A percentile compares a stretch with the other conserved stretches of the same genome.
These are phyloP conservation scores for Leucocoprinus sp. DNA, from an alignment of 768 basidiomycete species.

Conservation along the genomic window DNA sequence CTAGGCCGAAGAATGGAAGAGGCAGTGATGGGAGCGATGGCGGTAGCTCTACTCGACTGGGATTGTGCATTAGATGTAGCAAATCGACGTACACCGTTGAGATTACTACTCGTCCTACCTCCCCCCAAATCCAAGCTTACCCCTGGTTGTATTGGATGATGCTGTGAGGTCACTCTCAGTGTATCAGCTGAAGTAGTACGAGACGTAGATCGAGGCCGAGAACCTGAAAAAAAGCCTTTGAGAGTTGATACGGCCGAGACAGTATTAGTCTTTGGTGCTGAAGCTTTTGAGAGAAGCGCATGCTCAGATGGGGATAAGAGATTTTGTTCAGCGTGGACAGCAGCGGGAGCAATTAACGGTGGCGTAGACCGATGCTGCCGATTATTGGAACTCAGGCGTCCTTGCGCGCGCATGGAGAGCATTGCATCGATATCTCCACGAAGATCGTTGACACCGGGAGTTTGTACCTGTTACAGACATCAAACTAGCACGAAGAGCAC, in stretches of 20 bases:
- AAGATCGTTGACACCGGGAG: slow-evolving; percentile 46
- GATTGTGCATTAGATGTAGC: slow-evolving; percentile 25
- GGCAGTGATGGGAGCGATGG: slow-evolving; percentile 7
- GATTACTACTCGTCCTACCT: slow-evolving; percentile 41
- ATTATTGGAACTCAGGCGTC: slow-evolving; percentile 30
- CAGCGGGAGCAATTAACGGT: slow-evolving; percentile 16
- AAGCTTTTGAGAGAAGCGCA: slow-evolving; percentile 34
- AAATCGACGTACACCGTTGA: slow-evolving; percentile 43
- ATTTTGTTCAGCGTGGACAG: slow-evolving; percentile 21
- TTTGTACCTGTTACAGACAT: slow-evolving; percentile 30
- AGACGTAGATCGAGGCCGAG: slow-evolving; percentile 51
- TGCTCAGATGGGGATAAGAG: slow-evolving; percentile 38
- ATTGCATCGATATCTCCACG: slow-evolving; percentile 80
- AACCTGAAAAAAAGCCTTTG: slow-evolving; percentile 47
- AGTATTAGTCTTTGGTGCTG: slow-evolving; percentile 27
- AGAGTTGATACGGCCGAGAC: slow-evolving; percentile 43
- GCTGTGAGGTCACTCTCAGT: slow-evolving; percentile 21
- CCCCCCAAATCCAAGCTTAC: slow-evolving; percentile 36
- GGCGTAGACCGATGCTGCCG: slow-evolving; percentile 18
- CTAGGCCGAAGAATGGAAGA: neutral
- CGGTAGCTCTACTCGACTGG: slow-evolving; percentile 17
- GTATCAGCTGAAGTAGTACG: slow-evolving; percentile 37
- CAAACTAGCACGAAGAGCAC: slow-evolving; percentile 64
- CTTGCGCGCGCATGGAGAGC: slow-evolving; percentile 69
- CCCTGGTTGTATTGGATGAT: slow-evolving; percentile 28